A percentile compares a stretch with the other conserved stretches of the same genome.
Evolutionary conservation across 139 green algal genomes (phyloP).

Genomic region (Astrephomene gubernaculifera): DNA sequence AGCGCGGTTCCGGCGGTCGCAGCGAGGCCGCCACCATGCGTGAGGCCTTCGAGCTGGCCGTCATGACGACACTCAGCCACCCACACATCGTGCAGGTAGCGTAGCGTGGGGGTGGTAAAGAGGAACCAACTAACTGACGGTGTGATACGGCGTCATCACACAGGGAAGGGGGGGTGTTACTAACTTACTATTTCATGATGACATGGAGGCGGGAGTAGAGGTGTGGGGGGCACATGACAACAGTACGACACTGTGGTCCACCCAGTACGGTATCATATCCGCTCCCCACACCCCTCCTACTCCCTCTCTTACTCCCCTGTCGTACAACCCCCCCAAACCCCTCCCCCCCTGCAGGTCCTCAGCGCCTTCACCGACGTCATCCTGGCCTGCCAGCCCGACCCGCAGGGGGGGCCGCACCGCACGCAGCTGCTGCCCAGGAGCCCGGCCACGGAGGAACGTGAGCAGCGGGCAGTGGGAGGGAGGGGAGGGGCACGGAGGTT

Average conservation of each 20-base stretch:
- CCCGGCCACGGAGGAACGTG: slow-evolving; percentile 25
- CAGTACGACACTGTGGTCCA: too few relatives aligned
- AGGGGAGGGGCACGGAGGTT: too few relatives aligned
- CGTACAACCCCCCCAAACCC: background rate
- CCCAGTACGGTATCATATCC: too few relatives aligned
- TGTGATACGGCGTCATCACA: too few relatives aligned
- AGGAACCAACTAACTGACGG: background rate
- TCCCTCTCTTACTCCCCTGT: too few relatives aligned
- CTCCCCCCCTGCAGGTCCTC: slow-evolving; percentile 5
- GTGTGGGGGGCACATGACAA: too few relatives aligned
- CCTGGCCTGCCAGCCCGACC: background rate
- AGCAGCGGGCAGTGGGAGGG: background rate
- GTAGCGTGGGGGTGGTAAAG: background rate
- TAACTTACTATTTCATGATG: too few relatives aligned
- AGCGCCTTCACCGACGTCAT: slow-evolving; percentile 32
- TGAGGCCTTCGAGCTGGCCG: slow-evolving; percentile 56
- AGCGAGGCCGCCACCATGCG: slow-evolving; percentile 39
- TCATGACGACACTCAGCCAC: slow-evolving; percentile 53
- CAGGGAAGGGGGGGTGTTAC: too few relatives aligned
- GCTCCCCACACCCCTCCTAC: too few relatives aligned
- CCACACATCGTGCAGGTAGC: slow-evolving; percentile 51
- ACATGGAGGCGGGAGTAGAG: too few relatives aligned
- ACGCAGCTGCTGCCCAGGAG: background rate
- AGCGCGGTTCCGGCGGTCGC: background rate
- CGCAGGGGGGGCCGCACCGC: background rate